These are phyloP conservation scores for Mucor mucedo DNA, from an alignment of 371 early-diverging fungal species.

Conservation along the genomic window DNA sequence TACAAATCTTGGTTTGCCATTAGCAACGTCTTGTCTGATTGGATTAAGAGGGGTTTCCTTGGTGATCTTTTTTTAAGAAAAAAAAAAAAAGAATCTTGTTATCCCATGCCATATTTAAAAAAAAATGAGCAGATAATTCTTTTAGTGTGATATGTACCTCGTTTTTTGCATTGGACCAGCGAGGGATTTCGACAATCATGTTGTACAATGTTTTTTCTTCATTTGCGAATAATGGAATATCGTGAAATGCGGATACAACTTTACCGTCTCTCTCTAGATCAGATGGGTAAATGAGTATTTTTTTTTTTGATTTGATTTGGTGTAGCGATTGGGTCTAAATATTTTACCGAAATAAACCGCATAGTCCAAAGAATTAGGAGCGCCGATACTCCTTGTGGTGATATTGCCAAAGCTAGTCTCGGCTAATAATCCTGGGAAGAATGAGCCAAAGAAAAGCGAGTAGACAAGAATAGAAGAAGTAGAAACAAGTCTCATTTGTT, in stretches of 20 bases:
- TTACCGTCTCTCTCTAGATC: conserved; percentile 45
- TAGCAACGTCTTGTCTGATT: conserved; percentile 95
- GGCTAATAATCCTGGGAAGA: conserved; percentile 1
- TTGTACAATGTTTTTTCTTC: conserved; percentile 79
- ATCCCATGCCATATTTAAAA: background rate
- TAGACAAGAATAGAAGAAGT: conserved; percentile 11
- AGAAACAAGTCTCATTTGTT: background rate
- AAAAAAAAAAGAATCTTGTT: conserved; percentile 1
- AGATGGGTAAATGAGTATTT: background rate
- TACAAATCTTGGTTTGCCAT: conserved; percentile 92
- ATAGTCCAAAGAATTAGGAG: conserved; percentile 88
- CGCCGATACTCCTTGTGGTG: conserved; percentile 79
- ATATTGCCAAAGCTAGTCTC: conserved; percentile 41
- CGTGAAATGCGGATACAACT: conserved; percentile 93
- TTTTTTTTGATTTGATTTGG: background rate
- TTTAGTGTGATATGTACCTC: conserved; percentile 63
- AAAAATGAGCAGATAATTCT: background rate
- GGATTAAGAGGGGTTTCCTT: conserved; percentile 89
- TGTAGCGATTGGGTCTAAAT: background rate
- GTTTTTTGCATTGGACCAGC: conserved; percentile 97
- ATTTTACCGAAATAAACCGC: conserved; percentile 83
- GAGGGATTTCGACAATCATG: conserved; percentile 95
- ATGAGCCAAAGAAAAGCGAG: conserved; percentile 8
- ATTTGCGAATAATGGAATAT: conserved; percentile 89
- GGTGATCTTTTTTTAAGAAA: conserved; percentile 69